These are phyloP conservation scores for Medicago arabica DNA, from an alignment of 306 rosid genomes.

Conservation along the genomic window DNA sequence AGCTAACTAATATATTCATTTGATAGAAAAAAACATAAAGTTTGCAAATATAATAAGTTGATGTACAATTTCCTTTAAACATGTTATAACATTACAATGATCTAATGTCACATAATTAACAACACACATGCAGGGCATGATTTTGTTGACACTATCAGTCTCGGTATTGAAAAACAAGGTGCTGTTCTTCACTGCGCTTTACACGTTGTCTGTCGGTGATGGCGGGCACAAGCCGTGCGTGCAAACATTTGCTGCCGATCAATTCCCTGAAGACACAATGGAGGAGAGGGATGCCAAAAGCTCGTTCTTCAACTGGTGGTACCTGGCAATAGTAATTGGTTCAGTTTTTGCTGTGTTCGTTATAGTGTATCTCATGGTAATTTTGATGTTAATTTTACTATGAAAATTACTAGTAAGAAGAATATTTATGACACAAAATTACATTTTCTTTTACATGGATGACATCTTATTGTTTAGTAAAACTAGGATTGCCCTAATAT, in stretches of 20 bases:
- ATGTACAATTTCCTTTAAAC: no score
- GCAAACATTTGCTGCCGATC: constrained; percentile 87
- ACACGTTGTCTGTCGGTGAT: constrained; percentile 62
- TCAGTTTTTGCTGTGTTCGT: constrained; percentile 52
- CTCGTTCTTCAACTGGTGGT: constrained; percentile 86
- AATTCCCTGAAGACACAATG: constrained; percentile 60
- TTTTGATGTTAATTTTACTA: not conserved
- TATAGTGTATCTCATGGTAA: constrained; percentile 68
- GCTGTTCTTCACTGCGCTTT: constrained; percentile 53
- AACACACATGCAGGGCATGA: constrained; percentile 54
- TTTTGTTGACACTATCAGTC: constrained; percentile 59
- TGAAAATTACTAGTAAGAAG: no score
- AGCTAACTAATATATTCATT: no score
- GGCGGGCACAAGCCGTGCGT: constrained; percentile 85
- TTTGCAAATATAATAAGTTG: no score
- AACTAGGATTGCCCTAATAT: no score
- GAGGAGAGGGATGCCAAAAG: constrained; percentile 62
- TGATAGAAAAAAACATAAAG: not conserved
- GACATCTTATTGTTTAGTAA: no score
- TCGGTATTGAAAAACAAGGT: constrained; percentile 39
- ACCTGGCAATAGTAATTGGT: constrained; percentile 57
- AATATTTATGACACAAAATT: no score
- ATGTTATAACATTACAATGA: not conserved
- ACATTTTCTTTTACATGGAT: no score
- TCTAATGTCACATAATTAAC: not conserved